Evolutionary conservation across 2,329 filamentous ascomycete genomes (phyloP).

Genomic region (Cercospora zeina): DNA sequence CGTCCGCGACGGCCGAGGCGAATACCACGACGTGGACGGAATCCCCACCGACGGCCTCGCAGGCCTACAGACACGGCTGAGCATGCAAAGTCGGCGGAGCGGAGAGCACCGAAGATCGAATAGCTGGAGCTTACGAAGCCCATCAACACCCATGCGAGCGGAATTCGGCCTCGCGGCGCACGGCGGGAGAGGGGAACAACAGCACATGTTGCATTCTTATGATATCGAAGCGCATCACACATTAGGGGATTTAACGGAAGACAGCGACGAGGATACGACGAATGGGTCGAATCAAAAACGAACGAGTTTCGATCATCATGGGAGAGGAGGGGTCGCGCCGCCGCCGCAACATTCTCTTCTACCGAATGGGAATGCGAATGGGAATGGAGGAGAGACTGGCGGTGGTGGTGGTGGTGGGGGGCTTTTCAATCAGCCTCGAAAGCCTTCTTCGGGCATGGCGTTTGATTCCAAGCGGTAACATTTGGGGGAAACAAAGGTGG

Average conservation of each 20-base stretch:
- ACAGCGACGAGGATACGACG: conserved; percentile 64
- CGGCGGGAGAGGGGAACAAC: conserved; percentile 15
- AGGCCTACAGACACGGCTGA: conserved; percentile 82
- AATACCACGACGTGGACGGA: conserved; percentile 62
- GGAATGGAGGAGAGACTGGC: too few species aligned
- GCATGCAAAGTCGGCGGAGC: conserved; percentile 86
- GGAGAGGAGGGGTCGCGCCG: conserved; percentile 6
- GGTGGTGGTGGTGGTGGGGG: conserved; percentile 12
- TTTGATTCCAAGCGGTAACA: conserved; percentile 29
- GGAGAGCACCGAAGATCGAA: conserved; percentile 62
- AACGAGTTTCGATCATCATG: conserved; percentile 38
- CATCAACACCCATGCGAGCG: conserved; percentile 49
- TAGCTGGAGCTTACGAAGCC: conserved; percentile 40
- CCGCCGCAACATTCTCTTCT: too few species aligned
- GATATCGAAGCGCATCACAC: conserved; percentile 70
- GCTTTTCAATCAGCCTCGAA: conserved; percentile 19
- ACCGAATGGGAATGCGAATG: conserved; percentile 21
- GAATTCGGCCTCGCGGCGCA: conserved; percentile 2
- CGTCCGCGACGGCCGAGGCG: conserved; percentile 37
- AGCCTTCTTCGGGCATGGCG: conserved; percentile 27
- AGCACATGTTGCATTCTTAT: conserved; percentile 80
- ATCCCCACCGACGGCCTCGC: conserved; percentile 90
- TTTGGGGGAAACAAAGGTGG: not conserved
- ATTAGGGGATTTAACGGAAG: conserved; percentile 75
- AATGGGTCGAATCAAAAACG: conserved; percentile 35